Evolutionary conservation across 176 grass and related monocot genomes (phyloP).

Genomic region (Poa pratensis): DNA sequence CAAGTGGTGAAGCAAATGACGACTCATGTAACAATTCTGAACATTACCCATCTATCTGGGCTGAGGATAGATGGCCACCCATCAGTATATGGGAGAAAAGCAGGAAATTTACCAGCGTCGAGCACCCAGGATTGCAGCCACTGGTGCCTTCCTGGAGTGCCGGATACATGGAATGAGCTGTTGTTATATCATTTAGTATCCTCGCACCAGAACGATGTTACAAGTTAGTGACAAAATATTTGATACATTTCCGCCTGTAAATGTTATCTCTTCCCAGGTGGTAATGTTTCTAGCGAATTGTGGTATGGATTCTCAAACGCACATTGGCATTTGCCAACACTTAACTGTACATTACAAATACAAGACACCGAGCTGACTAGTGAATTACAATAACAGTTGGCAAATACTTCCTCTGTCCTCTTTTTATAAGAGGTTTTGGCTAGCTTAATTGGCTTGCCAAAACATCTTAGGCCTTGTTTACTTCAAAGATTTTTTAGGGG

Average conservation of each 20-base stretch:
- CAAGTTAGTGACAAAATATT: conserved; percentile 8
- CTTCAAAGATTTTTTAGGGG: no score
- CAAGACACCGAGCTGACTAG: neutral
- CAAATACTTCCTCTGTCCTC: no score
- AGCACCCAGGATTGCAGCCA: conserved; percentile 81
- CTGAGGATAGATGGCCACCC: conserved; percentile 86
- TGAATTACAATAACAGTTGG: neutral
- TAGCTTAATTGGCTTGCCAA: no score
- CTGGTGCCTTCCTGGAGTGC: conserved; percentile 85
- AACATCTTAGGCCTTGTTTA: no score
- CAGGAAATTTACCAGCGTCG: conserved; percentile 14
- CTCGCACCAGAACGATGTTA: conserved; percentile 32
- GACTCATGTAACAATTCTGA: conserved; percentile 73
- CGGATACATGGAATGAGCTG: conserved; percentile 81
- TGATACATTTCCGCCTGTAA: conserved; percentile 4
- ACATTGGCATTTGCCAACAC: neutral
- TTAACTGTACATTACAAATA: neutral
- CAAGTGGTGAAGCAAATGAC: conserved; percentile 66
- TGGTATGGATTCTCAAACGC: neutral
- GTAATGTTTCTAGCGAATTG: neutral
- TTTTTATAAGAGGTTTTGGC: no score
- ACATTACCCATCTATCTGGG: conserved; percentile 79
- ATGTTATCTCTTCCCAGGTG: conserved; percentile 24
- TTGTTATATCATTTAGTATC: conserved; percentile 64
- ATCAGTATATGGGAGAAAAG: conserved; percentile 76